A percentile compares a stretch with the other conserved stretches of the same genome.
These are phyloP conservation scores for Pythium grandisporangium DNA, from an alignment of 352 stramenopile species.

Conservation along the genomic window DNA sequence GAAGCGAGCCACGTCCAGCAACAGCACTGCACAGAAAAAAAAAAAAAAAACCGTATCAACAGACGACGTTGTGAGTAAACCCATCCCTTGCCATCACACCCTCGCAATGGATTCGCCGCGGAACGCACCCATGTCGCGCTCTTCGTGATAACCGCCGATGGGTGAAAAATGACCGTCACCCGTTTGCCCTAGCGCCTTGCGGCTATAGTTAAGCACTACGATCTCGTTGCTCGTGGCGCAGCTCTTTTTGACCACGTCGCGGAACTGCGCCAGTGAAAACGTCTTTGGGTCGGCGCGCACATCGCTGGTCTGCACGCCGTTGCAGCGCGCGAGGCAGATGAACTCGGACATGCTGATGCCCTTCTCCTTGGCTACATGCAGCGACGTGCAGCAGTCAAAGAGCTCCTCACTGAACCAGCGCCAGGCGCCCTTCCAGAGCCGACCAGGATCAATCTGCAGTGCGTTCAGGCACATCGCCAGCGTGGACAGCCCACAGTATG, in stretches of 20 bases:
- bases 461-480: constrained; percentile 79
- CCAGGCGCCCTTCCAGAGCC: constrained; percentile 73
- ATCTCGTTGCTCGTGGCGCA: constrained; percentile 73
- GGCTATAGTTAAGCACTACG: constrained; percentile 90
- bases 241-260: constrained; percentile 59
- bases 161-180: constrained; percentile 96
- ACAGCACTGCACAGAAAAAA: constrained; percentile 56
- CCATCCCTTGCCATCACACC: too few relatives aligned
- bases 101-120: too few relatives aligned
- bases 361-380: constrained; percentile 58
- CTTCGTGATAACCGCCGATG: constrained; percentile 91
- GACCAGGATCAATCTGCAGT: constrained; percentile 61
- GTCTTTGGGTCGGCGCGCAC: constrained; percentile 25
- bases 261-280: constrained; percentile 46
- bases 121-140: constrained; percentile 60
- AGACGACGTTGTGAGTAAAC: too few relatives aligned
- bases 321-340: constrained; percentile 54
- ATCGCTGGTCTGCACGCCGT: constrained; percentile 42
- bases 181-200: constrained; percentile 89
- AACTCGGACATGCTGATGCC: constrained; percentile 70
- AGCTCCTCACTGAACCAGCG: constrained; percentile 82
- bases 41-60: not conserved
- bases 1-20: constrained; percentile 95
- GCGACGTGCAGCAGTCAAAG: constrained; percentile 71
- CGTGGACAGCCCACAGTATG: constrained; percentile 84